Base-by-base conservation (phyloP, 768 basidiomycete genomes). In the Psilocybe azurescens region DNA sequence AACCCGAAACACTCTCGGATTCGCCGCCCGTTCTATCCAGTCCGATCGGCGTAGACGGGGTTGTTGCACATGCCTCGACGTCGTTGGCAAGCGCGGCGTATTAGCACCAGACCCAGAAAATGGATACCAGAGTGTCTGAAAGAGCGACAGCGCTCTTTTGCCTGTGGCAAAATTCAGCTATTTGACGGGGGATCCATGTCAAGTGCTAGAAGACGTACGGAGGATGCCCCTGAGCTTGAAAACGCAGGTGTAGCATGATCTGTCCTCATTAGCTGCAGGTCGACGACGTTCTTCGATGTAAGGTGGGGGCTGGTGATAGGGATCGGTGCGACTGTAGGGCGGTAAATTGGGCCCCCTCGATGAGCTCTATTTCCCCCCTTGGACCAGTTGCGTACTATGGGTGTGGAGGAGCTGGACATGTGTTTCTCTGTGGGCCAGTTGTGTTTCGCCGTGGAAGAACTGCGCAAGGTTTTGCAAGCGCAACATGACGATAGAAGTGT, bases 21-120 rank as follows among this genome's bases (percentile, higher is more conserved):
- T 36, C 36, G 50, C 0, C 2, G 49, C 20, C 11, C 14, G 24
- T 29, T 50, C 58, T 5, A 58, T 58, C 58, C 58, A 58, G 24
- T 58, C 58, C 16, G 58, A 58, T 52, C 58, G 33, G 14, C 13
- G 58, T 1, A n/a, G 49, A 50, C 49, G 58, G 7, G n/a, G 20
- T 8, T 28, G 58, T 5, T 58, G 46, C 18, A 24, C 24, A 48
- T 24, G 36, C 7, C 30, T 18, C 18, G 24, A 6, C 29, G 16
- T n/a, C n/a, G 8, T 18, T 33, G 11, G 56, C 14, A 49, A 48
- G n/a, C 47, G 46, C n/a, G 46, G 56, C 2, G 7, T 16, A 14
- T 48, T 13, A 9, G 24, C 33, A 36, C 33, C 33, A 11, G 24
- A 24, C 24, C 33, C 33, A 36, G 33, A 36, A 16, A 49, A 48